Conservation (phyloP, 1,139 yeast species). For the Ogataea hybrid region DNA sequence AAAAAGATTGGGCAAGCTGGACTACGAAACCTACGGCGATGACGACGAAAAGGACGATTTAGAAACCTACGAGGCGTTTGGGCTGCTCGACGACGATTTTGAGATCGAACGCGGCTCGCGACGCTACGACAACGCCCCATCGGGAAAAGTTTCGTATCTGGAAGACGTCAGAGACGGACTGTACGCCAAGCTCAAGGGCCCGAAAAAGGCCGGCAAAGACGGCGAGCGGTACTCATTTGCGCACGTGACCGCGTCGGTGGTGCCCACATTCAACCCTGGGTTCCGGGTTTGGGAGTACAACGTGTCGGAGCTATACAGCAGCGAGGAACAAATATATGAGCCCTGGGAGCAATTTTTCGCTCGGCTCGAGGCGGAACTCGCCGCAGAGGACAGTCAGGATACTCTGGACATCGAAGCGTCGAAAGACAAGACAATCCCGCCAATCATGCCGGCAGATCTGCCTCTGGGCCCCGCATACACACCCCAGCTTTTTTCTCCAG, state of each 20-base stretch:
- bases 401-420: conserved; percentile 21
- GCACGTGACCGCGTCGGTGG: no score
- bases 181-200: conserved; percentile 49
- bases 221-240: conserved; percentile 67
- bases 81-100: conserved; percentile 18
- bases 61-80: conserved; percentile 19
- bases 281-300: conserved; percentile 85
- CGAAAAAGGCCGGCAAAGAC: conserved; percentile 41
- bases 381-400: conserved; percentile 25
- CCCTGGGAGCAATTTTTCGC: conserved; percentile 31
- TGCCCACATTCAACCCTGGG: conserved; percentile 85
- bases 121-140: conserved; percentile 59
- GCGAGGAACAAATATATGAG: conserved; percentile 25
- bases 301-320: conserved; percentile 45
- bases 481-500: conserved; percentile 71
- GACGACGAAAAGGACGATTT: conserved; percentile 19
- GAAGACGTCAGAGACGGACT: conserved; percentile 49
- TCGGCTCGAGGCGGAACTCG: conserved; percentile 25
- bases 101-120: conserved; percentile 17
- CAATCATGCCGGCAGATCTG: conserved; percentile 51
- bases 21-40: conserved; percentile 17
- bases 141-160: conserved; percentile 61
- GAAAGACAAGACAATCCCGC: conserved; percentile 68
- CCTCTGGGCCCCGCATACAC: conserved; percentile 74
- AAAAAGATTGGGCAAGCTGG: conserved; percentile 25